Conservation (phyloP, 352 stramenopile species). For the Phytophthora podocarpi region DNA sequence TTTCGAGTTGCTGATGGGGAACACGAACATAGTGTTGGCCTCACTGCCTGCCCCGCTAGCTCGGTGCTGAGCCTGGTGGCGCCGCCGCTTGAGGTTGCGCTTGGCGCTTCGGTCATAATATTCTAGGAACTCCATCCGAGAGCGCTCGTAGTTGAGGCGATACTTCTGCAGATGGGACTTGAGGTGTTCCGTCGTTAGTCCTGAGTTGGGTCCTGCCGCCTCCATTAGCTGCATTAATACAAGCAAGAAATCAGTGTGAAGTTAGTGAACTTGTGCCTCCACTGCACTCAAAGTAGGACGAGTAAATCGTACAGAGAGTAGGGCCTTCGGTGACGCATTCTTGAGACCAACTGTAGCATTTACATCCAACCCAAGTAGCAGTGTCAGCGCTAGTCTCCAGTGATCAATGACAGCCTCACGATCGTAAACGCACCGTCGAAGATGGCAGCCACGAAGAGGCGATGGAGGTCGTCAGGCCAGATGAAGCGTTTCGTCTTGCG, state of each 20-base stretch:
- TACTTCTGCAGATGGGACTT: constrained; percentile 92
- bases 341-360: constrained; percentile 79
- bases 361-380: not conserved
- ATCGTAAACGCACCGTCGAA: constrained; percentile 71
- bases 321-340: constrained; percentile 85
- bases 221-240: constrained; percentile 65
- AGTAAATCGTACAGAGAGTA: constrained; percentile 56
- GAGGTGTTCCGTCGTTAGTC: constrained; percentile 86
- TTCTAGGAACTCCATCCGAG: constrained; percentile 83
- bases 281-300: not conserved
- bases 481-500: constrained; percentile 89
- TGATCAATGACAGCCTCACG: not conserved
- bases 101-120: constrained; percentile 84
- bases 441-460: constrained; percentile 87
- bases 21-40: constrained; percentile 79
- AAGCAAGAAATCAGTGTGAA: constrained; percentile 16
- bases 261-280: constrained; percentile 3
- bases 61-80: constrained; percentile 44
- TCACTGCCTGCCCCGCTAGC: constrained; percentile 33
- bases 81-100: constrained; percentile 59
- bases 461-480: constrained; percentile 88
- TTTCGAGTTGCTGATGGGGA: constrained; percentile 71
- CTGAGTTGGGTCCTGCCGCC: constrained; percentile 49
- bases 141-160: constrained; percentile 88
- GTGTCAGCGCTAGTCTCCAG: constrained; percentile 4